Conservation (phyloP, 2,329 filamentous ascomycete genomes). For the Zymoseptoria ardabiliae region DNA sequence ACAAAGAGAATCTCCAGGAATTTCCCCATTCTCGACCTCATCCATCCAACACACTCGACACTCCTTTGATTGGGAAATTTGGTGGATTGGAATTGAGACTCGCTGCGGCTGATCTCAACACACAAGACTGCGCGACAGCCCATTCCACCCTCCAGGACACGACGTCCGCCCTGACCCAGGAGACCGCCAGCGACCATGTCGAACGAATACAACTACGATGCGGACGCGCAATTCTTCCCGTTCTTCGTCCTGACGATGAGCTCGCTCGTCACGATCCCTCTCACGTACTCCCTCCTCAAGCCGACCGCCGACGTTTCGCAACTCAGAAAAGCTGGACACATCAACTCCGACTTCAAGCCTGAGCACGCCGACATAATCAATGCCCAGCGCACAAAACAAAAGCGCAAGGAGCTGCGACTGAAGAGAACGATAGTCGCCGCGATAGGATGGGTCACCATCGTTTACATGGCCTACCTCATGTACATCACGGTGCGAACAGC, state of each 20-base stretch:
- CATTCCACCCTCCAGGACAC: background rate
- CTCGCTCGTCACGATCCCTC: constrained; percentile 77
- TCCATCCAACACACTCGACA: background rate
- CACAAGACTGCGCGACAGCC: background rate
- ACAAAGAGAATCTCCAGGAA: background rate
- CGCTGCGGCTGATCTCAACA: background rate
- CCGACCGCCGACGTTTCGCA: constrained; percentile 64
- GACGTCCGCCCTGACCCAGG: background rate
- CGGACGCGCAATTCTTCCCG: constrained; percentile 96
- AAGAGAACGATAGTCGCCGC: constrained; percentile 74
- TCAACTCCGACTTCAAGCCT: constrained; percentile 73
- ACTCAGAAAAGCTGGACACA: constrained; percentile 72
- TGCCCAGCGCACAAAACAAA: constrained; percentile 73
- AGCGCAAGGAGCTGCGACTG: constrained; percentile 79
- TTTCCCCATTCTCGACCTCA: background rate
- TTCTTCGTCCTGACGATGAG: constrained; percentile 94
- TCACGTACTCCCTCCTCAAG: constrained; percentile 78
- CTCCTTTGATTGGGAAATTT: background rate
- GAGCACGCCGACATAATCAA: constrained; percentile 79
- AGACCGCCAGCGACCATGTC: constrained; percentile 55
- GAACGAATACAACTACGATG: constrained; percentile 97
- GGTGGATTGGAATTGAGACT: background rate
- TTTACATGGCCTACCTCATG: constrained; percentile 87
- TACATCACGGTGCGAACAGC: constrained; percentile 62
- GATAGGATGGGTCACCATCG: constrained; percentile 75